Base-by-base conservation (phyloP, 192 early-diverging fungal genomes). In the Spizellomyces sp. region DNA sequence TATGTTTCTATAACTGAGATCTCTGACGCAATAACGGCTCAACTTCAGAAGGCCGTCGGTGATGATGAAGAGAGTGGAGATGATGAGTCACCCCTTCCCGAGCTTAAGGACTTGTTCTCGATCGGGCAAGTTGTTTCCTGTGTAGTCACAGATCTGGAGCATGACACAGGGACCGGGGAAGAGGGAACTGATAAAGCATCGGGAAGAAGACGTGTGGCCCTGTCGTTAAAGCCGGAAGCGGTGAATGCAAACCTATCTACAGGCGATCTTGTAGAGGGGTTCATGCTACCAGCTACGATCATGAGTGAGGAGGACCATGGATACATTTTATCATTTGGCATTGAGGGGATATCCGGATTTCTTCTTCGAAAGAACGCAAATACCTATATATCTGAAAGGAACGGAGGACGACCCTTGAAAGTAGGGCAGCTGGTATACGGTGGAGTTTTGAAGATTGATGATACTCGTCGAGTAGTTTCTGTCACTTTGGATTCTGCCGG, bases 221-320 rank as follows among this genome's bases (percentile, higher is more conserved):
- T 98, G 48, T 90, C 86, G 10, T 64, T 96, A 69, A 85, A 90
- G 76, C 95, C 96, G 17, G 81, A 87, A 46, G 78, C 87, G 56
- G 86, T 94, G 59, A 98, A 98, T 78, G 78, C 77, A 10, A 84
- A 88, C 77, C 77, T 96, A 42, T 79, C 80, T 42, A 63, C 75
- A 0, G 76, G 80, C 1, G 94, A 94, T 62, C 64, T 96, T 50
- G 78, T 86, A 44, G 79, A 86, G 45, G 95, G 94, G 45, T 82
- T 90, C 80, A 81, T 89, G 82, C 45, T 96, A 64, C 73, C 88
- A 19, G 90, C 86, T 56, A 80, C 86, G 27, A 86, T 98, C 19
- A 77, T 88, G 64, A 93, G 91, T 71, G 84, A 92, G 5, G 95
- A 98, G 79, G 96, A 98, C 81, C 94, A 94, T 71, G 96, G 96